Conservation (phyloP, 305 asterid species). For the Coffea humblotiana region DNA sequence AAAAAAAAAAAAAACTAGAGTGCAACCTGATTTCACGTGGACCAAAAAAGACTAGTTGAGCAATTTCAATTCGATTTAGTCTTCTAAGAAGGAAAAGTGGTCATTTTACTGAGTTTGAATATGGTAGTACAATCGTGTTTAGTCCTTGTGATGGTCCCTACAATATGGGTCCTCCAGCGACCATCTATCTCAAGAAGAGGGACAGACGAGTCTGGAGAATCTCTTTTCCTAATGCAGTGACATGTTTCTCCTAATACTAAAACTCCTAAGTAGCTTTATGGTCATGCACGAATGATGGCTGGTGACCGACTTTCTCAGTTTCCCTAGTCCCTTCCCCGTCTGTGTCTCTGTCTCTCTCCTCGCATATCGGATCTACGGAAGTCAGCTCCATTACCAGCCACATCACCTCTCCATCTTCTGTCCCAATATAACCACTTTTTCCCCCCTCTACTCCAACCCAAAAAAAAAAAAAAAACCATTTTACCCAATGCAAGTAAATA, state of each 20-base stretch:
- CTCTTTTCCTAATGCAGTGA: neutral
- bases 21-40: neutral
- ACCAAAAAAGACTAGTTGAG: too few relatives aligned
- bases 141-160: neutral
- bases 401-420: neutral
- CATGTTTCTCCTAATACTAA: neutral
- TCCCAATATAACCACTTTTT: neutral
- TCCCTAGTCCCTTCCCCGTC: neutral
- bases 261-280: neutral
- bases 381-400: conserved; percentile 27
- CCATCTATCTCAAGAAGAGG: too few relatives aligned
- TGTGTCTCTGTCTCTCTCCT: conserved; percentile 13
- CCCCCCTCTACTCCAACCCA: too few relatives aligned
- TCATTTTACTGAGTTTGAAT: too few relatives aligned
- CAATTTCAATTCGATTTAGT: too few relatives aligned
- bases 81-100: neutral
- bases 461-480: too few relatives aligned
- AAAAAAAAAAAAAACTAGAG: too few relatives aligned
- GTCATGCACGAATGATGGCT: conserved; percentile 48
- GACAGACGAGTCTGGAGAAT: neutral
- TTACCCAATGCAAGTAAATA: too few relatives aligned
- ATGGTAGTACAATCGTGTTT: neutral
- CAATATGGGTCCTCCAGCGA: neutral
- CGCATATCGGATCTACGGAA: neutral
- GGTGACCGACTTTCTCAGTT: conserved; percentile 22